Evolutionary conservation across 495 filamentous ascomycete species (phyloP), one percentile per base, ranked within the genome.

Genomic region (Xylona heveae): DNA sequence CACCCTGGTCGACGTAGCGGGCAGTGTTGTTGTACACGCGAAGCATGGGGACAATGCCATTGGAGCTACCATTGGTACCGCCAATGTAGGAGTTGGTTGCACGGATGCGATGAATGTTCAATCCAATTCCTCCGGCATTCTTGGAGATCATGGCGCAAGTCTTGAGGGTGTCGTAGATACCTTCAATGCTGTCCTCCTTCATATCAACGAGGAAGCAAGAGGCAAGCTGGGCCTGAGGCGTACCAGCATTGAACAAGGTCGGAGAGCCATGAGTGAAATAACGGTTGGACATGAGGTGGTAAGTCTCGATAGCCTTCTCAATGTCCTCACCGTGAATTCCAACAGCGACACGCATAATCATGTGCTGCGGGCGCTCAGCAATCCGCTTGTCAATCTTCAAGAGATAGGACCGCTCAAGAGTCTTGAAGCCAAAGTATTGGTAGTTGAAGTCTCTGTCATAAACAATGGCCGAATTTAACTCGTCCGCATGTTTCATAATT

Each of bases 381-480:
- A 95, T 76, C 53, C 88, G 84, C 40, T 82, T 84, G 42, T 93
- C 64, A 35, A 92, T 73, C 35, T 83, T 78, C 20, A 97, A 69
- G 16, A 97, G 73, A 46, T 97, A 97, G 48, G 88, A 95, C 31
- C 88, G 74, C 63, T 97, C 88, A 24, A 97, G 64, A 2, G 88
- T 97, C 70, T 97, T 97, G 74, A 97, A 97, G 35, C 88, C 88
- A 37, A 97, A 97, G 61, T 82, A 97, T 61, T 97, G 91, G 61
- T 97, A 97, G 64, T 95, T 94, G 67, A 97, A 97, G 49, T 97
- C 88, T 35, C 88, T 74, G 56, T 97, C 88, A 42, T 95, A 97
- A 40, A 97, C 88, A 45, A 97, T 95, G 40, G 88, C 85, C 10
- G 88, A 94, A 63, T 97, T 92, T 23, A 97, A 65, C 48, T 95